Conservation (phyloP, 2,329 filamentous ascomycete genomes). For the Parastagonospora nodorum region DNA sequence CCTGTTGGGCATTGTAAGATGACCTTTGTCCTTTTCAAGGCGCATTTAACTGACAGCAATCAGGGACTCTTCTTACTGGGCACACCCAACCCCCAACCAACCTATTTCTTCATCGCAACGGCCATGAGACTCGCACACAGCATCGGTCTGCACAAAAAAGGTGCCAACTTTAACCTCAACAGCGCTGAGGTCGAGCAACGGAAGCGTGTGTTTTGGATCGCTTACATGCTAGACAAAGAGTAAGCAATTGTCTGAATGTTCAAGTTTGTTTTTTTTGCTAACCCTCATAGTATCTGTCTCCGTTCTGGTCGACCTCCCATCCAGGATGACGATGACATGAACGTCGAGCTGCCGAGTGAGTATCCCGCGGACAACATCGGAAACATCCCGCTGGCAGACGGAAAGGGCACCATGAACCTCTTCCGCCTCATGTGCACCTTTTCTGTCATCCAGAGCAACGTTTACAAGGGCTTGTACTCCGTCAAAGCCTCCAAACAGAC, state of each 20-base stretch:
- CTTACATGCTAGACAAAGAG: slow-evolving; percentile 75
- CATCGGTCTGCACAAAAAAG: slow-evolving; percentile 93
- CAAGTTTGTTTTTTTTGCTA: slow-evolving; percentile 12
- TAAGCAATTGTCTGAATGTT: slow-evolving; percentile 41
- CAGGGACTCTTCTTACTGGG: slow-evolving; percentile 88
- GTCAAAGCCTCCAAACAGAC: slow-evolving; percentile 90
- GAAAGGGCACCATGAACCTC: slow-evolving; percentile 90
- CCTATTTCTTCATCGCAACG: slow-evolving; percentile 86
- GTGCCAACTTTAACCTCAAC: slow-evolving; percentile 90
- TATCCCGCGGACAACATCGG: slow-evolving; percentile 91
- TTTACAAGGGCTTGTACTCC: slow-evolving; percentile 92
- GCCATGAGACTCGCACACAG: slow-evolving; percentile 90
- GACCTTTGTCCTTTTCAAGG: background rate
- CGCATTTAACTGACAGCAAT: slow-evolving; percentile 18
- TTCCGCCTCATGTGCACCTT: slow-evolving; percentile 94
- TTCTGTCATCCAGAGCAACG: slow-evolving; percentile 86
- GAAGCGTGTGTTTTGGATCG: slow-evolving; percentile 78
- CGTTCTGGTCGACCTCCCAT: slow-evolving; percentile 73
- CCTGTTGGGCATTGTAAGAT: slow-evolving; percentile 77
- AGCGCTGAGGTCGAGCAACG: slow-evolving; percentile 92
- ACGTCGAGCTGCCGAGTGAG: slow-evolving; percentile 90
- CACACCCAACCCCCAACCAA: slow-evolving; percentile 93
- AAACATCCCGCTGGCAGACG: slow-evolving; percentile 87
- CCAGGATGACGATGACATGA: slow-evolving; percentile 85
- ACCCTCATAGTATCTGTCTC: slow-evolving; percentile 62